Evolutionary conservation across 805 yeast genomes (phyloP).

Genomic region (Danielozyma ontarioensis): DNA sequence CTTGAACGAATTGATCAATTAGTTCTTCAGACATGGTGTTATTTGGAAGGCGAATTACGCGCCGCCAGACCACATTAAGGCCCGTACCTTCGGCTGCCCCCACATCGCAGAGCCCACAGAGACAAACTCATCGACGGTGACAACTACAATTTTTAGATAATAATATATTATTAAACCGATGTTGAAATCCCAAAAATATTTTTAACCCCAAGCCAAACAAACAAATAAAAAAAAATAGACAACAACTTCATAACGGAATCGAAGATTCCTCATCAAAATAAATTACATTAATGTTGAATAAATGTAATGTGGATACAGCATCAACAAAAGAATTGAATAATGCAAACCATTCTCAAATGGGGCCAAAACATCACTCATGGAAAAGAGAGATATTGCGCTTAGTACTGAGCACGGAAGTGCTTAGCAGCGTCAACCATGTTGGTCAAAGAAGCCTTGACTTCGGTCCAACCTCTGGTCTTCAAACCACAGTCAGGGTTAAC

Average conservation of each 20-base stretch:
- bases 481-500: slow-evolving; percentile 99
- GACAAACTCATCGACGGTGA: no score
- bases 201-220: slow-evolving; percentile 26
- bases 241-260: slow-evolving; percentile 10
- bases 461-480: slow-evolving; percentile 99
- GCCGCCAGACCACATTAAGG: no score
- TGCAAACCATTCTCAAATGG: slow-evolving; percentile 16
- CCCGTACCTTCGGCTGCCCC: no score
- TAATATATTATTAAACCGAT: no score
- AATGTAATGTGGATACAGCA: slow-evolving; percentile 38
- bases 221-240: slow-evolving; percentile 9
- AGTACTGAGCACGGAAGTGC: slow-evolving; percentile 58
- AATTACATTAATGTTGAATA: slow-evolving; percentile 48
- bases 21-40: slow-evolving; percentile 14
- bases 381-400: slow-evolving; percentile 10
- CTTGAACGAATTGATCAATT: slow-evolving; percentile 30
- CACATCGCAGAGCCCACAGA: no score
- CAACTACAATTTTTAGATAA: slow-evolving; percentile 14
- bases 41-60: neutral
- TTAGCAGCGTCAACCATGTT: slow-evolving; percentile 99
- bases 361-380: slow-evolving; percentile 3
- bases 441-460: slow-evolving; percentile 89
- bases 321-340: slow-evolving; percentile 40
- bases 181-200: slow-evolving; percentile 47
- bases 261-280: slow-evolving; percentile 18